A percentile compares a stretch with the other conserved stretches of the same genome.
phyloP scores from a whole-genome alignment of 1,139 yeast genomes.

The Hyphopichia burtonii region DNA sequence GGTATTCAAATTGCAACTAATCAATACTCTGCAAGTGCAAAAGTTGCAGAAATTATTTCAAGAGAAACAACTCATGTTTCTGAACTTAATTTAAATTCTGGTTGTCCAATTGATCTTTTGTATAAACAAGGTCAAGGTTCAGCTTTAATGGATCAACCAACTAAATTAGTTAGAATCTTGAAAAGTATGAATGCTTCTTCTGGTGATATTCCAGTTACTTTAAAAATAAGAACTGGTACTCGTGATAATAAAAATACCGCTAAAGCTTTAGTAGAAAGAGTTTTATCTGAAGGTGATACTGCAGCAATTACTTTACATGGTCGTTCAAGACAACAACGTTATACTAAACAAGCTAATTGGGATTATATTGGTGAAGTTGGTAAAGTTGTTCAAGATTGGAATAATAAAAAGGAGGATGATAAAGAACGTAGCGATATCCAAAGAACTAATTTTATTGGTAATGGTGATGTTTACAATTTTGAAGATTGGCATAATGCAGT shows the following conservation, averaged over 20 bases:
- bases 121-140: constrained; percentile 95
- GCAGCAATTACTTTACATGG: constrained; percentile 96
- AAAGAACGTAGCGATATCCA: constrained; percentile 51
- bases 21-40: constrained; percentile 91
- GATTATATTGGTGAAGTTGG: constrained; percentile 79
- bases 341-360: constrained; percentile 93
- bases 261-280: constrained; percentile 62
- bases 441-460: constrained; percentile 71
- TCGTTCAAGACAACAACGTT: constrained; percentile 92
- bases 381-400: constrained; percentile 59
- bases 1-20: constrained; percentile 93
- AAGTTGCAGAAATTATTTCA: constrained; percentile 79
- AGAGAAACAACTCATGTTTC: constrained; percentile 55
- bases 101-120: constrained; percentile 93
- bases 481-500: constrained; percentile 89
- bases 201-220: constrained; percentile 88
- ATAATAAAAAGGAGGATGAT: constrained; percentile 48
- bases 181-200: constrained; percentile 88
- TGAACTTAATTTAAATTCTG: constrained; percentile 89
- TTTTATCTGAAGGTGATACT: constrained; percentile 75
- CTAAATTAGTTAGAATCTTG: constrained; percentile 71
- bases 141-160: constrained; percentile 88
- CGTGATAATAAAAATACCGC: constrained; percentile 88
- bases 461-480: constrained; percentile 86
- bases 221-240: constrained; percentile 90